Percentiles rank a stretch among this genome's conserved stretches.
phyloP scores from a whole-genome alignment of 129 eudicot species.

The Daucus carota region DNA sequence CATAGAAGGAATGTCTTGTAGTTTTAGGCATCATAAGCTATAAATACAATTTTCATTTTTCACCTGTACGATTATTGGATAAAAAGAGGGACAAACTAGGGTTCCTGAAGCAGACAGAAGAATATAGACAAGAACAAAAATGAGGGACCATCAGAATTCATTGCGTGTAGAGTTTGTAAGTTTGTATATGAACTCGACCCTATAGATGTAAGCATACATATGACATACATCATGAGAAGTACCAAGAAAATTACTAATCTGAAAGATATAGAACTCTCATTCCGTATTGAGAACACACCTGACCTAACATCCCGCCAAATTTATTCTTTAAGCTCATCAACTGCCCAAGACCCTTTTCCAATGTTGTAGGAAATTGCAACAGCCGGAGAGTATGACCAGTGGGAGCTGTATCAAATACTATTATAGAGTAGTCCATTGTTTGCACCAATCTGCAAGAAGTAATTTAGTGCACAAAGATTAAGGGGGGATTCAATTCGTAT shows the following conservation, averaged over 20 bases:
- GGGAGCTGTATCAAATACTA: conserved; percentile 99
- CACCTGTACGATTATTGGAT: not conserved
- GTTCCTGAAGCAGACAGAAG: not conserved
- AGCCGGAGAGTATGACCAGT: conserved; percentile 97
- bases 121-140: not conserved
- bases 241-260: not conserved
- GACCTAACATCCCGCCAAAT: conserved; percentile 93
- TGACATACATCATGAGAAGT: not conserved
- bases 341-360: conserved; percentile 85
- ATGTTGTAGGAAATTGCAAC: conserved; percentile 89
- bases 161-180: not conserved
- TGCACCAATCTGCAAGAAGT: conserved; percentile 70
- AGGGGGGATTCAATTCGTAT: not conserved
- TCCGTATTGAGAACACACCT: conserved; percentile 34
- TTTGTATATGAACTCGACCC: not conserved
- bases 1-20: not conserved
- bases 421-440: conserved; percentile 92
- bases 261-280: not conserved
- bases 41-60: no score
- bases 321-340: conserved; percentile 81
- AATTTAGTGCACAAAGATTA: not conserved
- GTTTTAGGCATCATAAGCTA: not conserved
- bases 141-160: not conserved
- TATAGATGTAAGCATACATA: not conserved
- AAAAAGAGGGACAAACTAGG: not conserved